These are phyloP conservation scores for Lolium perenne DNA, from an alignment of 176 grass and related monocot species.

Conservation along the genomic window DNA sequence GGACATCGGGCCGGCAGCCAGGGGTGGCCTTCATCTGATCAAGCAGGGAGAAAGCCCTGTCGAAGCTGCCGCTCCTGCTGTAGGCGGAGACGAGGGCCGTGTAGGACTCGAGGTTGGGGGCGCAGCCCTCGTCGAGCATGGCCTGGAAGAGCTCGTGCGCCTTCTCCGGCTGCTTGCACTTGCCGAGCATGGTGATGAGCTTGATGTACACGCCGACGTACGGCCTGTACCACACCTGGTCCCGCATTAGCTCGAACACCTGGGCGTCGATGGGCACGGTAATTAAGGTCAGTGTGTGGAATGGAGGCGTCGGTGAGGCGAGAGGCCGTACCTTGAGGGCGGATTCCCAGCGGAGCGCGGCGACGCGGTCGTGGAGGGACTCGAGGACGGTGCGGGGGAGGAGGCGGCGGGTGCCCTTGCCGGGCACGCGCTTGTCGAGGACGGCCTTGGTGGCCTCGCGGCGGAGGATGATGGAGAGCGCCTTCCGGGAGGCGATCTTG, in stretches of 20 bases:
- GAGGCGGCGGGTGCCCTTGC: constrained; percentile 74
- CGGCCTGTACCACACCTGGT: constrained; percentile 92
- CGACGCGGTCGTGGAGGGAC: constrained; percentile 83
- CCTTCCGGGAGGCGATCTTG: constrained; percentile 85
- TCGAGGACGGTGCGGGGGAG: constrained; percentile 90
- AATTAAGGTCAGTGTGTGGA: too few relatives aligned
- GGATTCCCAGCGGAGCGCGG: constrained; percentile 83
- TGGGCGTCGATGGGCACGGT: constrained; percentile 21
- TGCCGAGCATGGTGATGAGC: constrained; percentile 94
- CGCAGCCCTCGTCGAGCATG: constrained; percentile 86
- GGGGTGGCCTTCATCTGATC: constrained; percentile 76
- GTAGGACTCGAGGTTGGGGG: constrained; percentile 80
- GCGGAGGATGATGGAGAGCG: constrained; percentile 86
- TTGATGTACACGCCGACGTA: constrained; percentile 87
- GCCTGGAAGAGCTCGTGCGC: constrained; percentile 84
- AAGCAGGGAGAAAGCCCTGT: constrained; percentile 68
- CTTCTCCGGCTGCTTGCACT: constrained; percentile 86
- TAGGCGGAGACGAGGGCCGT: constrained; percentile 85
- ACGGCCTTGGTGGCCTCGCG: constrained; percentile 90
- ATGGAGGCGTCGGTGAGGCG: background rate
- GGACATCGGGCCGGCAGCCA: constrained; percentile 78
- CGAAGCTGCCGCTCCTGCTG: constrained; percentile 78
- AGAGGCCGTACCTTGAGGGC: constrained; percentile 67
- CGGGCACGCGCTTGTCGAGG: constrained; percentile 80
- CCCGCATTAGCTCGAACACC: constrained; percentile 93